Evolutionary conservation across 2,329 filamentous ascomycete species (phyloP), one percentile per base, ranked within the genome.

Genomic region (Nigrospora osmanthi): DNA sequence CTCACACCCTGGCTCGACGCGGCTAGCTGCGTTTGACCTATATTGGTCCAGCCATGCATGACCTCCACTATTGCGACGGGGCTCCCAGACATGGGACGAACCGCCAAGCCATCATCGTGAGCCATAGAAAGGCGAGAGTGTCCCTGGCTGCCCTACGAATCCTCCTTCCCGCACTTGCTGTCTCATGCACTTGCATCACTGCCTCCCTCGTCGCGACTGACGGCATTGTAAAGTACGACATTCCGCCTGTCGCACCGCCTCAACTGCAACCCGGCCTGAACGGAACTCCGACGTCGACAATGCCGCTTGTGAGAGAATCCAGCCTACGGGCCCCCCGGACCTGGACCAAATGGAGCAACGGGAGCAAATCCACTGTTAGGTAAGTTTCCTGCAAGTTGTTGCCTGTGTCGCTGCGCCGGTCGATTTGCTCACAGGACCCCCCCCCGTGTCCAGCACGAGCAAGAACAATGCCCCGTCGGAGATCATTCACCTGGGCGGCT

Each of bases 401-500:
- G 13, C 17, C 2, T 39, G 12, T 10, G 23, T 10, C 23, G 23
- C 23, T 28, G 23, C 23, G 2, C 23, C 23, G 5, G 23, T 7
- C 23, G 23, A 2, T 34, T 41, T 9, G 11, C 39, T 41, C n/a
- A 42, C 33, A 30, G n/a, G 15, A 31, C 7, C 39, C n/a, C n/a
- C n/a, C n/a, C n/a, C 32, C 6, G 30, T 36, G 10, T 38, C 10
- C 13, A 38, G 42, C 17, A 48, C 35, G n/a, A 44, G 16, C 15
- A 44, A 31, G 34, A 38, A 35, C 7, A 32, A 32, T 34, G 39
- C 42, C 19, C 38, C 43, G 2, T 30, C 42, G 11, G 46, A 48
- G 19, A 48, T 48, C 39, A 43, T 48, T 14, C 46, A 48, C 30
- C 33, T 48, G 30, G 46, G 46, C 33, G 46, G 46, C 35, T 42